Conservation (phyloP, 169 alveolate species). For the Eimeria falciformis region DNA sequence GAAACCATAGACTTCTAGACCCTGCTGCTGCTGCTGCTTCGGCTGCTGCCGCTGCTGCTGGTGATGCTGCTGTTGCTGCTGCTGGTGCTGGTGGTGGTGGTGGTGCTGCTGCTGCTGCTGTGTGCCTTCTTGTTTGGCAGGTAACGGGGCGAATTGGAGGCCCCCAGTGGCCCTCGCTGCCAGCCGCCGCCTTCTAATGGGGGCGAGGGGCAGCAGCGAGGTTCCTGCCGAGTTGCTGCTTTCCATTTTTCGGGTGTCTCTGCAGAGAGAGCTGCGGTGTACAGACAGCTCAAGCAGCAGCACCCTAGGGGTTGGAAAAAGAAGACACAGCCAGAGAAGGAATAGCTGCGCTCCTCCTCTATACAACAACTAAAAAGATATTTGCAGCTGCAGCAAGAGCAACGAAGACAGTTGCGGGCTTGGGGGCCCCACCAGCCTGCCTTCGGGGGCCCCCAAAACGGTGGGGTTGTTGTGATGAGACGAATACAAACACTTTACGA, state of each 20-base stretch:
- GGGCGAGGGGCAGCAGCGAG: constrained; percentile 18
- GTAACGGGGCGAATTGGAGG: constrained; percentile 23
- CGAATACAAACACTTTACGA: neutral
- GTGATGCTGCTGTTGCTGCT: constrained; percentile 10
- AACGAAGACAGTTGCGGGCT: neutral
- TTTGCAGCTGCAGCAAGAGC: neutral
- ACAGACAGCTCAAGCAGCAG: too few species aligned
- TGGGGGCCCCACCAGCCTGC: constrained; percentile 26
- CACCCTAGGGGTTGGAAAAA: too few species aligned
- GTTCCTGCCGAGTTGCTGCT: constrained; percentile 3
- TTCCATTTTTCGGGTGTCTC: neutral
- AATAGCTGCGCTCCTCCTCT: too few species aligned
- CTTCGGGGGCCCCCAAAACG: neutral
- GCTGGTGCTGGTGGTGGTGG: neutral
- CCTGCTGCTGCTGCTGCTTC: neutral
- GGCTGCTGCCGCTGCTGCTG: neutral
- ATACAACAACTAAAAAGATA: neutral
- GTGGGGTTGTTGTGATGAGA: constrained; percentile 45
- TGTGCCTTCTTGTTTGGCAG: neutral
- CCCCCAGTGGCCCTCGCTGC: constrained; percentile 57
- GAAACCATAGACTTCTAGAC: constrained; percentile 20
- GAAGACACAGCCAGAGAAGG: too few species aligned
- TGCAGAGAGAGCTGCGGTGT: too few species aligned
- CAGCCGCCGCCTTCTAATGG: constrained; percentile 2
- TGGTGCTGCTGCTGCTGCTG: constrained; percentile 49